A percentile compares a stretch with the other conserved stretches of the same genome.
Conservation (phyloP, 2,329 filamentous ascomycete species). For the Sphaerulina vaccinii region DNA sequence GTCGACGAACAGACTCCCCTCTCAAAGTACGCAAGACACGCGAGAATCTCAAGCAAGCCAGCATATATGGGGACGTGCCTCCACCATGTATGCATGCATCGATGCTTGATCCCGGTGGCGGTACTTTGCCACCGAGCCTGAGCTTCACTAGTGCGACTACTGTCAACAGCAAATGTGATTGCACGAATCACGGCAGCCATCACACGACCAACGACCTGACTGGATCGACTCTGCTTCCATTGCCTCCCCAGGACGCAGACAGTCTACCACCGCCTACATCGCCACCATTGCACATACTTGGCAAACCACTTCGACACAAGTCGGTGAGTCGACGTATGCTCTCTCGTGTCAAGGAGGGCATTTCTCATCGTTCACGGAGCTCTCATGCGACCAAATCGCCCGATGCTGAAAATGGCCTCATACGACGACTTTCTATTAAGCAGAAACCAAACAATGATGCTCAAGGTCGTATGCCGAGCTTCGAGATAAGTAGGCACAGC, state of each 20-base stretch:
- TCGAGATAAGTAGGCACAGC: slow-evolving; percentile 32
- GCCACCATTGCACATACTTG: slow-evolving; percentile 10
- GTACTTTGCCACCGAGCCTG: slow-evolving; percentile 5
- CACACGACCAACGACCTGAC: slow-evolving; percentile 15
- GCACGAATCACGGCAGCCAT: neutral
- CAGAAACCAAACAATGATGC: slow-evolving; percentile 27
- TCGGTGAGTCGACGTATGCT: slow-evolving; percentile 40
- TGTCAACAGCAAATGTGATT: slow-evolving; percentile 6
- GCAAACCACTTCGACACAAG: slow-evolving; percentile 30
- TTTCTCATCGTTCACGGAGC: slow-evolving; percentile 32
- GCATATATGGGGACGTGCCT: slow-evolving; percentile 28
- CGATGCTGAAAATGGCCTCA: slow-evolving; percentile 32
- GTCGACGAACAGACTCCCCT: slow-evolving; percentile 32
- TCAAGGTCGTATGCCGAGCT: slow-evolving; percentile 30
- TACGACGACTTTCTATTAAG: slow-evolving; percentile 33
- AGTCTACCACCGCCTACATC: slow-evolving; percentile 4
- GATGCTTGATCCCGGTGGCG: neutral
- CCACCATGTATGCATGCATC: slow-evolving; percentile 27
- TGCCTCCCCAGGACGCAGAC: neutral
- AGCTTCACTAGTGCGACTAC: slow-evolving; percentile 20
- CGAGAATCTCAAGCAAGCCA: slow-evolving; percentile 34
- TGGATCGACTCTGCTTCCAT: slow-evolving; percentile 18
- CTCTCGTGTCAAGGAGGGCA: slow-evolving; percentile 37
- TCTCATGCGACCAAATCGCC: slow-evolving; percentile 27
- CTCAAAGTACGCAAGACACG: slow-evolving; percentile 38